phyloP scores from a whole-genome alignment of 495 filamentous ascomycete species.

The Sabuloglossum arenarium region DNA sequence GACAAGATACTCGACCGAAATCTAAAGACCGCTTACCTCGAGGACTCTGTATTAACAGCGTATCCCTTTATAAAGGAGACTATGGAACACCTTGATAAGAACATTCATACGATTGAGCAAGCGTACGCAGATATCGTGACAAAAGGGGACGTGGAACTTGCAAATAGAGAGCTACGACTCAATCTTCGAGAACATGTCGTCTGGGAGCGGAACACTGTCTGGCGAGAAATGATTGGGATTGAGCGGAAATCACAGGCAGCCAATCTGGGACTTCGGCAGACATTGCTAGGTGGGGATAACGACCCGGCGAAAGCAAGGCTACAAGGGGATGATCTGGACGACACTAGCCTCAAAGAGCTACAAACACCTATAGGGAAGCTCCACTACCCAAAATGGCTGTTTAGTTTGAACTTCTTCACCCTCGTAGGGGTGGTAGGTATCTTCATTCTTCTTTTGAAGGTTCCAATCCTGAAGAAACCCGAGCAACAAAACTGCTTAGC shows the following conservation, averaged over 20 bases:
- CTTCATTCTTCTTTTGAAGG: conserved; percentile 47
- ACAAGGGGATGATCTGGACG: conserved; percentile 59
- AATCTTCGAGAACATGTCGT: conserved; percentile 94
- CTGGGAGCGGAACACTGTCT: conserved; percentile 97
- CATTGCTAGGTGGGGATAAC: conserved; percentile 53
- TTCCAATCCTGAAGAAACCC: conserved; percentile 59
- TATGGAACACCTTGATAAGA: conserved; percentile 42
- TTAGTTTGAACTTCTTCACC: conserved; percentile 58
- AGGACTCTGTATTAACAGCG: conserved; percentile 43
- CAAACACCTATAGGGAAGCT: conserved; percentile 64
- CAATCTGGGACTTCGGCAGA: conserved; percentile 60
- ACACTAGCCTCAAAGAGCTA: conserved; percentile 41
- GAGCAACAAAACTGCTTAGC: conserved; percentile 95
- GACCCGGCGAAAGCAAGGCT: conserved; percentile 48
- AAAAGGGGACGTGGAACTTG: conserved; percentile 48
- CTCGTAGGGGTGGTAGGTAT: conserved; percentile 47
- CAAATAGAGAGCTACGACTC: conserved; percentile 67
- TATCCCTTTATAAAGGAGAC: conserved; percentile 59
- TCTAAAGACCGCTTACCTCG: conserved; percentile 55
- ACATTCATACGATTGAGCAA: conserved; percentile 50
- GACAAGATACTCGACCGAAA: conserved; percentile 83
- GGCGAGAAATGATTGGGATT: conserved; percentile 97
- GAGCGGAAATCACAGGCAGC: conserved; percentile 92
- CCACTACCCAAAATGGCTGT: conserved; percentile 57
- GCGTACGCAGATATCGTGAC: conserved; percentile 68